Evolutionary conservation across 768 basidiomycete genomes (phyloP).

Genomic region (Holtermannia corniformis): DNA sequence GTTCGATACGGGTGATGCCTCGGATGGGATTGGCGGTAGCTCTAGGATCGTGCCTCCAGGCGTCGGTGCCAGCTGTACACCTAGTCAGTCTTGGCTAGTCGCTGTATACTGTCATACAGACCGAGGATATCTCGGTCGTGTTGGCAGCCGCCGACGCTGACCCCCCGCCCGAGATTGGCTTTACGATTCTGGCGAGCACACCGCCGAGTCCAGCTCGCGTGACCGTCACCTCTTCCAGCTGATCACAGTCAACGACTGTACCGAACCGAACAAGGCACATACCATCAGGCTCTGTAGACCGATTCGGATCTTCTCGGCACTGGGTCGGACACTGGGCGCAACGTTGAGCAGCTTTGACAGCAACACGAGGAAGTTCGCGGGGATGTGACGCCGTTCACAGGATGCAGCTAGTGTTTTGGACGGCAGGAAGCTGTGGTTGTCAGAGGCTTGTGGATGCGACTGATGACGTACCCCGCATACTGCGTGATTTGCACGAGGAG

Average conservation of each 20-base stretch:
- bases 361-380: constrained; percentile 59
- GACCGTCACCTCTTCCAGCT: background rate
- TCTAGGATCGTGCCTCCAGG: too few species aligned
- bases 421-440: constrained; percentile 48
- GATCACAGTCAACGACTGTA: background rate
- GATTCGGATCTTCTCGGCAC: constrained; percentile 59
- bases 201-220: too few species aligned
- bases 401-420: constrained; percentile 48
- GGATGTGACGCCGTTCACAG: constrained; percentile 65
- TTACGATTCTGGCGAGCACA: too few species aligned
- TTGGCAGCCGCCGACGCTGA: too few species aligned
- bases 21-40: too few species aligned
- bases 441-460: background rate
- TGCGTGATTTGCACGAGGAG: constrained; percentile 62
- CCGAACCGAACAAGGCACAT: constrained; percentile 28
- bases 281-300: constrained; percentile 67
- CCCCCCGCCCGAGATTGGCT: too few species aligned
- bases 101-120: too few species aligned
- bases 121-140: too few species aligned
- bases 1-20: too few species aligned
- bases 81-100: too few species aligned
- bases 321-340: constrained; percentile 54
- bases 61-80: too few species aligned
- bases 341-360: constrained; percentile 63
- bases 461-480: constrained; percentile 58